Base-by-base conservation (phyloP, 306 rosid genomes). In the Oxytropis ochrocephala region DNA sequence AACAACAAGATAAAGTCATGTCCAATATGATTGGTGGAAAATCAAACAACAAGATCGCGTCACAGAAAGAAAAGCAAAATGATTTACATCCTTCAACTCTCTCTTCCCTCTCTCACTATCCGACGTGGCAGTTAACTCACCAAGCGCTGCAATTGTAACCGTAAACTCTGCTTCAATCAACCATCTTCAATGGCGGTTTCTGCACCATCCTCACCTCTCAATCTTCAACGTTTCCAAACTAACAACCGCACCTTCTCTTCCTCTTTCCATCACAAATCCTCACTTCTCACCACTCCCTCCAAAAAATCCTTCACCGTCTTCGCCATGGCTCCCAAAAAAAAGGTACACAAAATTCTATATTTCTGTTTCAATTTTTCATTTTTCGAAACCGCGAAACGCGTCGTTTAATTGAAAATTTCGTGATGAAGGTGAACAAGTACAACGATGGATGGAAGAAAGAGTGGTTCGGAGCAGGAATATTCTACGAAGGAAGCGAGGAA, bases 391-490 rank as follows among this genome's bases (percentile, higher is more conserved):
- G 1, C 11, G 11, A 48, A 14, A 2, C 6, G 24, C 5, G 8
- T 11, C 10, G 19, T 1, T n/a, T 32, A 0, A 9, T 30, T 58
- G 6, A 8, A 8, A 19, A 24, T 57, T 32, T 1, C 0, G 1
- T 42, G 30, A 41, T 14, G 14, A 73, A 90, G 98, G 98, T 93
- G 86, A 88, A 93, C 90, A 90, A 86, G 83, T 85, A 82, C 85
- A 84, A 93, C 55, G 66, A 77, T 0, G 73, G 65, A 14, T 93
- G 98, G 98, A 57, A 90, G 85, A 93, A 93, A 44, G 65, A 93
- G 46, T 93, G 98, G 98, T 93, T 82, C 79, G 98, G 98, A 3
- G 79, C 94, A 0, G 98, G 98, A 18, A 86, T 93, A 8, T 93
- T 93, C 91, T 93, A 82, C 83, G 98, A 90, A 58, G 95, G 97